phyloP scores from a whole-genome alignment of 345 rosid genomes.

The Camelina sativa region DNA sequence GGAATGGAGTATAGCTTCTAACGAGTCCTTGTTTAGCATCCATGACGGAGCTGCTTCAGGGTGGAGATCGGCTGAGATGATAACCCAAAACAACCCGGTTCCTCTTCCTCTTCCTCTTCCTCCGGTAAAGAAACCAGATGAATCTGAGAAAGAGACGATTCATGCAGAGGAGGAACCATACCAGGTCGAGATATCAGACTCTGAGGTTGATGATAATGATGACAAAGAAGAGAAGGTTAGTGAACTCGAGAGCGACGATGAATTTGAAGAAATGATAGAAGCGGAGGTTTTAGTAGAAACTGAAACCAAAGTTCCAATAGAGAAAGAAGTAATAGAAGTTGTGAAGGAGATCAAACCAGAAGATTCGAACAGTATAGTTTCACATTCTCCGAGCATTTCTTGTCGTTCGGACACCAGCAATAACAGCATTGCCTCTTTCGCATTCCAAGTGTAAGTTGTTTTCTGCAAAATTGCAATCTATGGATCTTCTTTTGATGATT shows the following conservation, averaged over 20 bases:
- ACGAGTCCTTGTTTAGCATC: slow-evolving; percentile 87
- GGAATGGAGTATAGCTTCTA: slow-evolving; percentile 93
- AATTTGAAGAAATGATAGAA: slow-evolving; percentile 1
- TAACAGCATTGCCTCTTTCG: slow-evolving; percentile 64
- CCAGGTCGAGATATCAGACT: slow-evolving; percentile 12
- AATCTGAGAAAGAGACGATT: slow-evolving; percentile 17
- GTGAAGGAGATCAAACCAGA: slow-evolving; percentile 24
- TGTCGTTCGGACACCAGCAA: slow-evolving; percentile 49
- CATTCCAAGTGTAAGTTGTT: slow-evolving; percentile 69
- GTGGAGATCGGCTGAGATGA: slow-evolving; percentile 61
- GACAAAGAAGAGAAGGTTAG: not conserved
- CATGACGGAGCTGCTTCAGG: slow-evolving; percentile 49
- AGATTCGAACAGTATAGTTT: slow-evolving; percentile 15
- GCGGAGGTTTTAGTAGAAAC: not conserved
- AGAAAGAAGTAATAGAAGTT: not conserved
- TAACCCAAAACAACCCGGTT: slow-evolving; percentile 37
- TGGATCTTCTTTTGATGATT: not conserved
- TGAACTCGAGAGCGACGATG: slow-evolving; percentile 10
- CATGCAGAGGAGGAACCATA: not conserved
- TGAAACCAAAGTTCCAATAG: slow-evolving; percentile 22
- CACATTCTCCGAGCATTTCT: slow-evolving; percentile 42
- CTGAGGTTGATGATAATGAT: slow-evolving; percentile 8
- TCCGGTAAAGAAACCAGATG: slow-evolving; percentile 45
- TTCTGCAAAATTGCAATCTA: not conserved
- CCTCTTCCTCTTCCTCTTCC: slow-evolving; percentile 43